phyloP scores from a whole-genome alignment of 768 basidiomycete species.

The Omphalotus guepiniiformis region DNA sequence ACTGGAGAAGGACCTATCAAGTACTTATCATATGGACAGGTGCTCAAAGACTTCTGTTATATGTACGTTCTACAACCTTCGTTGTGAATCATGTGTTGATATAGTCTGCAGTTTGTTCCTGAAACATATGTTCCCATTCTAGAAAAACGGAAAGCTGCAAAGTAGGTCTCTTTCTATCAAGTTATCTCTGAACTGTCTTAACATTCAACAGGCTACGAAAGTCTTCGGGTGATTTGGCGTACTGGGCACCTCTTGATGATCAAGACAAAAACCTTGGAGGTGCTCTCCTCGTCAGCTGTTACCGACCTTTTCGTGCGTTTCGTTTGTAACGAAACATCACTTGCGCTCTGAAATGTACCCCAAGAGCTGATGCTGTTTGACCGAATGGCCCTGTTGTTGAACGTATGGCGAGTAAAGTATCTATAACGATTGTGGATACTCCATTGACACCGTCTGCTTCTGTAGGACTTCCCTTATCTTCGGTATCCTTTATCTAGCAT shows the following conservation, averaged over 20 bases:
- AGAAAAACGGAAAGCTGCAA: conserved; percentile 52
- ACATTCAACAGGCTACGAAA: conserved; percentile 42
- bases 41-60: conserved; percentile 44
- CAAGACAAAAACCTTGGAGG: conserved; percentile 36
- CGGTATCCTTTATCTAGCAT: conserved; percentile 59
- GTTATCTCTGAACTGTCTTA: background rate
- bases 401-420: conserved; percentile 62
- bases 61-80: conserved; percentile 31
- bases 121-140: conserved; percentile 70
- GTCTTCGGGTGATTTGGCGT: conserved; percentile 46
- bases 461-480: conserved; percentile 59
- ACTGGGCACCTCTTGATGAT: conserved; percentile 59
- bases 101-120: conserved; percentile 48
- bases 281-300: conserved; percentile 57
- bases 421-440: conserved; percentile 39
- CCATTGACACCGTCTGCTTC: conserved; percentile 30
- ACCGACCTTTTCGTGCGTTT: conserved; percentile 68
- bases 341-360: too few relatives aligned
- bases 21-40: conserved; percentile 68
- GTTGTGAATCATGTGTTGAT: background rate
- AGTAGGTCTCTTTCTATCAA: conserved; percentile 26
- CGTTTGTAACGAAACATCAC: too few relatives aligned
- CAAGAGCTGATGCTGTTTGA: conserved; percentile 63
- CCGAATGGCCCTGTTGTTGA: conserved; percentile 70
- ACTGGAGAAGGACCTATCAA: conserved; percentile 80